These are phyloP conservation scores for Calonectria pteridis DNA, from an alignment of 2,329 filamentous ascomycete species.

Conservation along the genomic window DNA sequence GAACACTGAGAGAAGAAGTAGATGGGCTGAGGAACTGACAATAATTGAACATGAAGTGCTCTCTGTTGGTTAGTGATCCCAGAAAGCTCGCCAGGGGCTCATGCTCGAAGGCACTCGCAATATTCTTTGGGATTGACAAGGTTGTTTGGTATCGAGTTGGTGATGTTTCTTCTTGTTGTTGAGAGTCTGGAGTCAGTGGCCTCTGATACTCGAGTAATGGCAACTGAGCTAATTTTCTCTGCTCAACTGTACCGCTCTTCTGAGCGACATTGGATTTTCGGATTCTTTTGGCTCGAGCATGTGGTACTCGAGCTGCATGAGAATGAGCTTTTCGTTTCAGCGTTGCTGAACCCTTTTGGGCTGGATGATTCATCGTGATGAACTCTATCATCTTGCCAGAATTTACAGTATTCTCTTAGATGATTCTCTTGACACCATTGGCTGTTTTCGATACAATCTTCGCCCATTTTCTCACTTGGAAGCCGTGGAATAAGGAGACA, in stretches of 20 bases:
- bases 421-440: background rate
- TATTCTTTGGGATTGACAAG: background rate
- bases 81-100: constrained; percentile 31
- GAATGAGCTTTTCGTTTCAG: constrained; percentile 26
- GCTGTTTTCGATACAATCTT: background rate
- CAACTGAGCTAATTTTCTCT: background rate
- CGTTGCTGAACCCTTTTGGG: background rate
- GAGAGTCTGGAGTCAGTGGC: fast-evolving
- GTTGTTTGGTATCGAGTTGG: background rate
- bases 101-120: constrained; percentile 23
- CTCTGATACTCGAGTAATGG: background rate
- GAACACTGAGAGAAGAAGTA: background rate
- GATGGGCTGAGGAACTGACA: constrained; percentile 6
- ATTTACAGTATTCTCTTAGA: background rate
- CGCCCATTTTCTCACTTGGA: background rate
- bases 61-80: constrained; percentile 8
- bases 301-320: constrained; percentile 30
- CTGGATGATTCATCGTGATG: constrained; percentile 20
- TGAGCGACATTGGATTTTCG: background rate
- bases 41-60: constrained; percentile 29
- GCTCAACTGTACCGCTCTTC: background rate
- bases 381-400: constrained; percentile 13
- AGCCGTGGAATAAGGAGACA: background rate
- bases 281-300: constrained; percentile 20
- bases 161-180: background rate